Evolutionary conservation across 331 rosid species (phyloP), one percentile per base, ranked within the genome.

Genomic region (Cydonia oblonga): DNA sequence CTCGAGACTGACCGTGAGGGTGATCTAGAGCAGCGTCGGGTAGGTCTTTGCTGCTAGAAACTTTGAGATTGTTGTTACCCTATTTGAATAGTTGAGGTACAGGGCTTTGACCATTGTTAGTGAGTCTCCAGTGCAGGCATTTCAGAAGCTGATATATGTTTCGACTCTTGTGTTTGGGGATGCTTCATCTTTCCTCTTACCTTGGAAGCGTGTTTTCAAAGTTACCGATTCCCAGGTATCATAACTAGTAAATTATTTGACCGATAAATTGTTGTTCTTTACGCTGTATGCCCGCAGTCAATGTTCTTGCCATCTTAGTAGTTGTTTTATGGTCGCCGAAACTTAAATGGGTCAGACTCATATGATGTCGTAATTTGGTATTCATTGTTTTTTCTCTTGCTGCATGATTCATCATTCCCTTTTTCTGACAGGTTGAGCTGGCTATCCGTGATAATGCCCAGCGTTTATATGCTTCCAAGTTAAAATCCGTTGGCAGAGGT

Each of bases 101-200:
- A 84, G 87, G 80, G 86, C 96, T 90, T 72, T 95, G 96, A 90
- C 87, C 96, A 85, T 83, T 81, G 66, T 79, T 71, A 75, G 81
- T 74, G 90, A 66, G 66, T 86, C 90, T 87, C 87, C 92, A 91
- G 99, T 90, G 97, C 99, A 95, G 99, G 99, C 96, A 18, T 95
- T 95, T 82, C 97, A 95, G 86, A 95, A 95, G 91, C 82, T 95
- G 88, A 88, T 95, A 63, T 95, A 91, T 80, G 93, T 95, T 71
- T 95, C 99, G 12, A 91, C 93, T 74, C 89, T 89, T 76, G 96
- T 91, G 75, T 95, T 95, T 75, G 96, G 97, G 42, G 96, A 95
- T 18, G 99, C 99, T 26, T 88, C 98, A 11, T 76, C 96, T 70
- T 95, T 95, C 84, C 98, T 95, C 70, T 81, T 95, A 69, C 97